Evolutionary conservation across 2,329 filamentous ascomycete species (phyloP), one percentile per base, ranked within the genome.

Genomic region (Penicillium sp.): DNA sequence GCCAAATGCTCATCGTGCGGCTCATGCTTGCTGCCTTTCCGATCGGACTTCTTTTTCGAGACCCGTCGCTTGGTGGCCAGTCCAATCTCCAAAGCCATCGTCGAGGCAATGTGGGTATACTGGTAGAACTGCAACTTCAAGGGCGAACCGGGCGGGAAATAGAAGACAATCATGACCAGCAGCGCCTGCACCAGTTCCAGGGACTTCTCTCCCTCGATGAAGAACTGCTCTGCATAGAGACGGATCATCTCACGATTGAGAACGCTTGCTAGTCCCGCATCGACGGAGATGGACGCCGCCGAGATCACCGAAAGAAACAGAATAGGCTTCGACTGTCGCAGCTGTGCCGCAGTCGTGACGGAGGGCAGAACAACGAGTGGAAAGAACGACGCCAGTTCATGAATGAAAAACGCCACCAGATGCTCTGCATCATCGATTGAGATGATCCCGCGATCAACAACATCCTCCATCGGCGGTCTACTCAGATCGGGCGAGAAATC

Each of bases 271-370:
- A 81, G 59, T 2, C 69, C 64, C 4, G 62, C 50, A 81, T 75
- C 20, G 17, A 77, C 75, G 56, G 86, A 82, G 8, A 82, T 83
- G 4, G 85, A 80, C 4, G 86, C 81, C 7, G 83, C 84, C 0
- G 86, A 82, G 71, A 91, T 82, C 61, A 91, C 77, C 24, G 88
- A 79, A n/a, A 89, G 77, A 63, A 91, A 91, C 7, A 91, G 75
- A 2, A 83, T 78, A 1, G 88, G 88, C 64, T 83, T 86, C 30
- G 63, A 60, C 17, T 59, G 59, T 46, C 68, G 67, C 44, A 71
- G 45, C 17, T 67, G 66, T 9, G 59, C 54, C 13, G 68, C 67
- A 0, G 68, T 68, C 27, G 66, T 68, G 32, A 54, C 59, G 7
- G 55, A 20, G 2, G 68, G 63, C 29, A 71, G 50, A 6, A 68